phyloP scores from a whole-genome alignment of 441 rosid genomes.

The Pelargonium myrrhifolium region DNA sequence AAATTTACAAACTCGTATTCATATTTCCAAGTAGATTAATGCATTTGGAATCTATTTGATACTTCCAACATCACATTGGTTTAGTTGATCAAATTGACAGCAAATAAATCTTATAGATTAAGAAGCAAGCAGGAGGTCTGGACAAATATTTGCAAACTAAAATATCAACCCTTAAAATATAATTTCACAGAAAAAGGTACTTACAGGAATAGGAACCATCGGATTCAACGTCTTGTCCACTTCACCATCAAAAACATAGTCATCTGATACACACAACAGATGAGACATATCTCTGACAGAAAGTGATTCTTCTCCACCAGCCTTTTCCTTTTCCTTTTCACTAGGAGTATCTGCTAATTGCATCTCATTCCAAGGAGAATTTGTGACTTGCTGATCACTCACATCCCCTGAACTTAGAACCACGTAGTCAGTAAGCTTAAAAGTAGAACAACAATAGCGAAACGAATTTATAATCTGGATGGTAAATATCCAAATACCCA shows the following conservation, averaged over 20 bases:
- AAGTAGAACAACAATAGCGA: slow-evolving; percentile 13
- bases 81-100: neutral
- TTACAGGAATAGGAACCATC: slow-evolving; percentile 85
- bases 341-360: slow-evolving; percentile 21
- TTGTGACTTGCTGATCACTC: slow-evolving; percentile 20
- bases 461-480: slow-evolving; percentile 9
- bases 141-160: neutral
- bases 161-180: neutral
- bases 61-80: too few relatives aligned
- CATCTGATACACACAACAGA: slow-evolving; percentile 47
- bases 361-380: slow-evolving; percentile 12
- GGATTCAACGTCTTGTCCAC: slow-evolving; percentile 74
- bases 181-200: slow-evolving; percentile 20
- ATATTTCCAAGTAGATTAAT: neutral
- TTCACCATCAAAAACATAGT: slow-evolving; percentile 58
- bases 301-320: slow-evolving; percentile 23
- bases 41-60: neutral
- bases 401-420: slow-evolving; percentile 24
- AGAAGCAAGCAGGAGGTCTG: neutral
- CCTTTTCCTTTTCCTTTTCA: slow-evolving; percentile 19
- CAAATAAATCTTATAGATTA: neutral
- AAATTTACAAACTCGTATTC: neutral
- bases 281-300: slow-evolving; percentile 30
- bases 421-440: neutral
- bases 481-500: slow-evolving; percentile 25